Conservation (phyloP, 2,329 filamentous ascomycete genomes). For the Apiospora pterosperma region DNA sequence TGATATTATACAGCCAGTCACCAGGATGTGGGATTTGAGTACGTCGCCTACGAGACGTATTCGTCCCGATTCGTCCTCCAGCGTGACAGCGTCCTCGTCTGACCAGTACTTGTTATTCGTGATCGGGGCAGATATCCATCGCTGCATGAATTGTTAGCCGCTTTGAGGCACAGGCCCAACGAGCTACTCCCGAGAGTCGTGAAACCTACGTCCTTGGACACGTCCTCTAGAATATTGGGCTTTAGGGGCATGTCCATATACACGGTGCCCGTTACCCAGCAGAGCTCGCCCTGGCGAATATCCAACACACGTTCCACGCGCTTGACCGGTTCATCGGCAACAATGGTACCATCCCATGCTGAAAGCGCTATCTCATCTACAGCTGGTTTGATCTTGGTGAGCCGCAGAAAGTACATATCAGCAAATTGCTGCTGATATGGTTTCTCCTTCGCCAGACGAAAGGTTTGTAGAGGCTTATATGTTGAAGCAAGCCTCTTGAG, state of each 20-base stretch:
- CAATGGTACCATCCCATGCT: slow-evolving; percentile 74
- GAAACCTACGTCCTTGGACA: slow-evolving; percentile 76
- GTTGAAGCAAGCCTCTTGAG: slow-evolving; percentile 50
- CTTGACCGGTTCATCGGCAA: slow-evolving; percentile 72
- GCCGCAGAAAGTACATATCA: slow-evolving; percentile 94
- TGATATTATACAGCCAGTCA: slow-evolving; percentile 92
- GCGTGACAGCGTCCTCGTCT: slow-evolving; percentile 68
- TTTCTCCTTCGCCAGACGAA: slow-evolving; percentile 64
- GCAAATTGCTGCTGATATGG: slow-evolving; percentile 95
- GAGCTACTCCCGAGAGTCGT: neutral
- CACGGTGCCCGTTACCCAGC: slow-evolving; percentile 91
- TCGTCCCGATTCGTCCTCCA: slow-evolving; percentile 94
- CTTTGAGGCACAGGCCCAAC: slow-evolving; percentile 6
- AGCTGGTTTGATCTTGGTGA: slow-evolving; percentile 80
- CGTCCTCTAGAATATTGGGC: slow-evolving; percentile 92
- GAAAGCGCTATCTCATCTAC: slow-evolving; percentile 72
- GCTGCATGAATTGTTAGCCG: slow-evolving; percentile 43
- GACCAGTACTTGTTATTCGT: slow-evolving; percentile 73
- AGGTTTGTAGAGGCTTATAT: slow-evolving; percentile 76
- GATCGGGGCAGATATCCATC: slow-evolving; percentile 84
- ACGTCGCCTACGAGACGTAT: slow-evolving; percentile 72
- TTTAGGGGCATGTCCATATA: slow-evolving; percentile 98
- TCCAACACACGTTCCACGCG: slow-evolving; percentile 87
- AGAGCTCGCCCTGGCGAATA: slow-evolving; percentile 90
- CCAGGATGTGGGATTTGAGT: slow-evolving; percentile 67